Conservation (phyloP, 192 early-diverging fungal genomes). For the Umbelopsis ramanniana region DNA sequence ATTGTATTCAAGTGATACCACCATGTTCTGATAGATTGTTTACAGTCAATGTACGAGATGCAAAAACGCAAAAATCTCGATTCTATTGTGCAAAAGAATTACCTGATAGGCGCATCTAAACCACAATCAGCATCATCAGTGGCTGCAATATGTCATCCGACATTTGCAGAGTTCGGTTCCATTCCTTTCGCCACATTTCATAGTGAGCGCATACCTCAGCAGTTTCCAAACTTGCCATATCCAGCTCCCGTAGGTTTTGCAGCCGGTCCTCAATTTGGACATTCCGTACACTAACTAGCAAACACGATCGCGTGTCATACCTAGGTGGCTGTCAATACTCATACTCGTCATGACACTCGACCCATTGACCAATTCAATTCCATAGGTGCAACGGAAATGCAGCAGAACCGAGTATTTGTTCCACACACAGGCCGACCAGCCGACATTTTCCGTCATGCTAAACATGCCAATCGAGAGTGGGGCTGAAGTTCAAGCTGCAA, state of each 20-base stretch:
- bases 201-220: not conserved
- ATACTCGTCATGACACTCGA: no score
- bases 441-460: conserved; percentile 7
- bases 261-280: not conserved
- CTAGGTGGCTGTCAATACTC: no score
- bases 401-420: no score
- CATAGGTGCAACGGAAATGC: no score
- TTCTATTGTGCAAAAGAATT: not conserved
- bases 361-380: no score
- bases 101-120: not conserved
- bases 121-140: not conserved
- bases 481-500: not conserved
- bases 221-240: not conserved
- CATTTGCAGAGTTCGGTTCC: not conserved
- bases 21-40: not conserved
- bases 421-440: not conserved
- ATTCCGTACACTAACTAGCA: not conserved
- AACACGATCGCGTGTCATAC: no score
- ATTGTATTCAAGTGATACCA: not conserved
- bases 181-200: not conserved
- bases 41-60: conserved; percentile 4
- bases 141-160: not conserved
- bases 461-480: not conserved
- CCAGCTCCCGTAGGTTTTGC: not conserved
- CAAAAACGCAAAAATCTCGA: not conserved